A percentile compares a stretch with the other conserved stretches of the same genome.
Conservation (phyloP, 345 rosid species). For the Aurinia saxatilis region DNA sequence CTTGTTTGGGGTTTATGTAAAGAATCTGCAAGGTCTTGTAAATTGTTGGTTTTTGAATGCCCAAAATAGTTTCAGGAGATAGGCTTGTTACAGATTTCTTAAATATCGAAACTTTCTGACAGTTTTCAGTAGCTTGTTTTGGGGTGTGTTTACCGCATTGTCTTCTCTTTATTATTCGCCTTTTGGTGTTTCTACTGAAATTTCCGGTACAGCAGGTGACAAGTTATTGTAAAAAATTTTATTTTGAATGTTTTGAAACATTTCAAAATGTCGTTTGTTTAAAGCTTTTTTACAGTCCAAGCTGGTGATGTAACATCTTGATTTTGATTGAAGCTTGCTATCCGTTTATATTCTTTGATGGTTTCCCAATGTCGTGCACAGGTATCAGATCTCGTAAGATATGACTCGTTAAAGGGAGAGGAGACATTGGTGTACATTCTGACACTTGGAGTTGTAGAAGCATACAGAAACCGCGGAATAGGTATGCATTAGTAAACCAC, state of each 20-base stretch:
- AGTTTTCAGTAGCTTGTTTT: too few relatives aligned
- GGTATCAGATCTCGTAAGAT: constrained; percentile 76
- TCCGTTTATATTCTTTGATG: neutral
- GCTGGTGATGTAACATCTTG: neutral
- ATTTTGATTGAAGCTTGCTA: neutral
- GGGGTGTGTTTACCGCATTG: neutral
- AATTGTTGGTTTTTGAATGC: constrained; percentile 4
- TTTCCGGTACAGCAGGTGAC: neutral
- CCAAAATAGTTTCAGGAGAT: neutral
- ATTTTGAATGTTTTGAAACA: neutral
- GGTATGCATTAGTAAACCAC: constrained; percentile 33
- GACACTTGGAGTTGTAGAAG: constrained; percentile 83
- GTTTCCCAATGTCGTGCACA: constrained; percentile 24
- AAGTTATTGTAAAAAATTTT: neutral
- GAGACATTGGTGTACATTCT: constrained; percentile 78
- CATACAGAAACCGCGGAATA: constrained; percentile 77
- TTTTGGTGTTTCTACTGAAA: neutral
- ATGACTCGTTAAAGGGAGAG: constrained; percentile 59
- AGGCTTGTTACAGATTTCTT: neutral
- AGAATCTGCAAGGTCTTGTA: constrained; percentile 1
- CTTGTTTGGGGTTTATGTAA: neutral
- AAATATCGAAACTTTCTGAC: too few relatives aligned
- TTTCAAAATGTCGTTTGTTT: neutral
- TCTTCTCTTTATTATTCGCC: neutral
- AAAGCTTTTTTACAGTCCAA: neutral